Evolutionary conservation across 2,329 filamentous ascomycete species (phyloP).

Genomic region (Thielaviopsis punctulata): DNA sequence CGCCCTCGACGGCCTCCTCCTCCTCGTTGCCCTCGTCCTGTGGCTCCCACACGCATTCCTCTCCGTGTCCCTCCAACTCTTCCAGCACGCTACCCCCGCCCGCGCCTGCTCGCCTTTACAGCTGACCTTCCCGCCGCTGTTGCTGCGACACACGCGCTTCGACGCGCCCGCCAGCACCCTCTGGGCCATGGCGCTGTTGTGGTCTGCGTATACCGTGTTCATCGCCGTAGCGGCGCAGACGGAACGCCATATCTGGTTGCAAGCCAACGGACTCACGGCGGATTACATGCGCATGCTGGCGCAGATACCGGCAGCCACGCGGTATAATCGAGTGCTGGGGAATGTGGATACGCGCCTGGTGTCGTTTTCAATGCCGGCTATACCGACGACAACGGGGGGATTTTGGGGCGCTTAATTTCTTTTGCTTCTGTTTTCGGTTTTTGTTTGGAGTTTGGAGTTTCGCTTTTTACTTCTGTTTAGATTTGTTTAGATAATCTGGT

Average conservation of each 20-base stretch:
- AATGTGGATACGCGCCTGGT: not conserved
- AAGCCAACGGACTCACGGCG: not conserved
- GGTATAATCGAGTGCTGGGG: not conserved
- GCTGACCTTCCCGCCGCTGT: too few relatives aligned
- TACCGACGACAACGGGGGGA: not conserved
- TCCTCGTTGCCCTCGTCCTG: too few relatives aligned
- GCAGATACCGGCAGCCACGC: not conserved
- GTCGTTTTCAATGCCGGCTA: not conserved
- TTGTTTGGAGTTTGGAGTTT: too few relatives aligned
- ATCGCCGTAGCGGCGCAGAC: not conserved
- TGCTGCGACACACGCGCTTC: too few relatives aligned
- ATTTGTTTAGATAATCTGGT: too few relatives aligned
- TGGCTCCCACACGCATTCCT: too few relatives aligned
- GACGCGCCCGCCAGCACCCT: not conserved
- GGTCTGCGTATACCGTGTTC: not conserved
- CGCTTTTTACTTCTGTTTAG: not conserved
- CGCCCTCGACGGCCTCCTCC: too few relatives aligned
- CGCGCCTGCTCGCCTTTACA: too few relatives aligned
- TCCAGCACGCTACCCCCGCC: too few relatives aligned
- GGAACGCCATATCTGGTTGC: not conserved
- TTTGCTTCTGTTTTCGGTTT: slow-evolving; percentile 1
- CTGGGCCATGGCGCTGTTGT: not conserved
- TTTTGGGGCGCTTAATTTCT: not conserved
- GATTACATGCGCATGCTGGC: not conserved
- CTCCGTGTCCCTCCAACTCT: too few relatives aligned